Conservation (phyloP, 495 filamentous ascomycete species). For the Talaromyces thailandensis region DNA sequence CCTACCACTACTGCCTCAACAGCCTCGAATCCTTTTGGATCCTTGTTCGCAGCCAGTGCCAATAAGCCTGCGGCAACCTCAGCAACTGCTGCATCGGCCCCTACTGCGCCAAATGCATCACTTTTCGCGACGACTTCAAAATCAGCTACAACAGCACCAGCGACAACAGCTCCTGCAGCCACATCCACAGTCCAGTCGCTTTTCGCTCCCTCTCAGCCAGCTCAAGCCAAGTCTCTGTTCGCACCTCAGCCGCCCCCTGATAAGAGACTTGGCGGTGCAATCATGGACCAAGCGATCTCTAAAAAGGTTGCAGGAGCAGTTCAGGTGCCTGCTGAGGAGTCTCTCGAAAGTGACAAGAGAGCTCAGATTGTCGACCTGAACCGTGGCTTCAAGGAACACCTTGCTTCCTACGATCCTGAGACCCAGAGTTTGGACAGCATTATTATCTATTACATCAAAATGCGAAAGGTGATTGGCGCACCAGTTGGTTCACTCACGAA, state of each 20-base stretch:
- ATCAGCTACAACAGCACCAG: neutral
- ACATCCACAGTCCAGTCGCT: neutral
- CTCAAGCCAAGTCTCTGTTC: neutral
- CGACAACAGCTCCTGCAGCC: neutral
- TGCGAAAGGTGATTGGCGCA: constrained; percentile 24
- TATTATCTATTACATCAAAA: constrained; percentile 25
- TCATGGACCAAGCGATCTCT: neutral
- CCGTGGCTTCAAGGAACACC: constrained; percentile 21
- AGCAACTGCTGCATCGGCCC: neutral
- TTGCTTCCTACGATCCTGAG: constrained; percentile 19
- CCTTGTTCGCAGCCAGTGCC: neutral
- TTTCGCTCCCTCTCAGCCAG: neutral
- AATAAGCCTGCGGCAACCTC: neutral
- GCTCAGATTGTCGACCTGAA: constrained; percentile 19
- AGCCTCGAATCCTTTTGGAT: neutral
- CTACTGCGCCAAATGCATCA: neutral
- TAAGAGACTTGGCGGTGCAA: neutral
- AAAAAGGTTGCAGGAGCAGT: neutral
- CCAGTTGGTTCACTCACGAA: constrained; percentile 14
- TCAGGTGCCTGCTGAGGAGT: neutral
- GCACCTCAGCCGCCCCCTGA: neutral
- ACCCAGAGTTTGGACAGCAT: constrained; percentile 22
- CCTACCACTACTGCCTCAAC: constrained; percentile 13
- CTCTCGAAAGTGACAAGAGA: neutral
- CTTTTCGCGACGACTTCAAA: neutral